A percentile compares a stretch with the other conserved stretches of the same genome.
These are phyloP conservation scores for Mentha longifolia DNA, from an alignment of 257 asterid genomes.

Conservation along the genomic window DNA sequence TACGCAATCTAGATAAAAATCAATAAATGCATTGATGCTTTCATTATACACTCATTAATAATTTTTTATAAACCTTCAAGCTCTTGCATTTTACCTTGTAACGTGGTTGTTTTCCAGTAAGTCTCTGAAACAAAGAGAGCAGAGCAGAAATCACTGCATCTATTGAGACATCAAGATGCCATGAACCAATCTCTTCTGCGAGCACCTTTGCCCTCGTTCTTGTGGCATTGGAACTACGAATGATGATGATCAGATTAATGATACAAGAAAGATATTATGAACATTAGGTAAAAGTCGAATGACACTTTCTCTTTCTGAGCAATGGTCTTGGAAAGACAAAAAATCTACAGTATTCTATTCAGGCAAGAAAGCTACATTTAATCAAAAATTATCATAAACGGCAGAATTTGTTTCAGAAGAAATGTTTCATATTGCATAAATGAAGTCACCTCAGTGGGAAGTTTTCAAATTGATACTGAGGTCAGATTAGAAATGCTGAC, in stretches of 20 bases:
- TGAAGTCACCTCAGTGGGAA: not conserved
- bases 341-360: constrained; percentile 13
- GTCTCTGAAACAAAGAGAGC: constrained; percentile 79
- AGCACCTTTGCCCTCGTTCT: constrained; percentile 78
- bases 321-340: not conserved
- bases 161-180: constrained; percentile 91
- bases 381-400: constrained; percentile 2
- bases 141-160: constrained; percentile 84
- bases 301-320: not conserved
- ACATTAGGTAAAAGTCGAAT: constrained; percentile 14
- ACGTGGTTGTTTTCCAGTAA: constrained; percentile 79
- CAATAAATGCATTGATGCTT: constrained; percentile 20
- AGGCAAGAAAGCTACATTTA: not conserved
- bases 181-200: constrained; percentile 91
- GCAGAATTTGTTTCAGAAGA: not conserved
- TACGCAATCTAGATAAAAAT: not conserved
- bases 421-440: constrained; percentile 1
- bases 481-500: constrained; percentile 17
- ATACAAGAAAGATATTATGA: constrained; percentile 12
- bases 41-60: constrained; percentile 9
- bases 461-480: not conserved
- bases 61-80: not conserved
- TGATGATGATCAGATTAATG: constrained; percentile 27
- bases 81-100: constrained; percentile 65
- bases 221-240: constrained; percentile 74